Base-by-base conservation (phyloP, 2,329 filamentous ascomycete genomes). In the Penicillium polonicum region DNA sequence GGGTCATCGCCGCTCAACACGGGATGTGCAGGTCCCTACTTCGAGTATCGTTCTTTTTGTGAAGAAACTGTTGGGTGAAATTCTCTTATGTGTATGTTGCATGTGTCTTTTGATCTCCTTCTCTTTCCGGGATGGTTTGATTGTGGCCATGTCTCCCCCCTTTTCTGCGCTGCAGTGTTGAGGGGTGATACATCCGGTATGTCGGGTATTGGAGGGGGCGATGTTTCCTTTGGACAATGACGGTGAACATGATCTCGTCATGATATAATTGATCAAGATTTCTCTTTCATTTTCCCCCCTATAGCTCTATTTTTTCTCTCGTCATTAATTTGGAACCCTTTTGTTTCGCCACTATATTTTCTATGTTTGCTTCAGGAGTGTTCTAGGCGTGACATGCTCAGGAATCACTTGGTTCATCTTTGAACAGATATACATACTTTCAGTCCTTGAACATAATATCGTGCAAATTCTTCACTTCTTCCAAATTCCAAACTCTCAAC, bases 191-290 rank as follows among this genome's bases (percentile, higher is more conserved):
- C 55, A 36, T 36, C 15, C 35, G 35, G 41, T 31, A 44, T 62
- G 50, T 62, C 57, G 59, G 64, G 59, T 62, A 62, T 60, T 60
- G 57, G 58, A 66, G 46, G 54, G 54, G 57, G 53, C 52, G 48
- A 48, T 39, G 46, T 46, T 42, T 57, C 33, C 41, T 60, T 39
- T 43, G 5, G 17, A 44, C 36, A 54, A 50, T 44, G 19, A 58
- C 46, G 50, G 45, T 56, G 57, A 46, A 27, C 17, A 51, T 45
- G 45, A 57, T 33, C 41, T 48, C 46, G 57, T 23, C 48, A 36
- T 53, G 52, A 57, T 62, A 65, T 65, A 66, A 62, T 51, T 60
- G 57, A 33, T 25, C 46, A 19, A 41, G 29, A 12, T 57, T 21
- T 39, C 44, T 33, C 27, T 39, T 52, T 19, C 29, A 25, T 42